Conservation (phyloP, 108 stramenopile genomes). For the Cyclotella kingstonii region DNA sequence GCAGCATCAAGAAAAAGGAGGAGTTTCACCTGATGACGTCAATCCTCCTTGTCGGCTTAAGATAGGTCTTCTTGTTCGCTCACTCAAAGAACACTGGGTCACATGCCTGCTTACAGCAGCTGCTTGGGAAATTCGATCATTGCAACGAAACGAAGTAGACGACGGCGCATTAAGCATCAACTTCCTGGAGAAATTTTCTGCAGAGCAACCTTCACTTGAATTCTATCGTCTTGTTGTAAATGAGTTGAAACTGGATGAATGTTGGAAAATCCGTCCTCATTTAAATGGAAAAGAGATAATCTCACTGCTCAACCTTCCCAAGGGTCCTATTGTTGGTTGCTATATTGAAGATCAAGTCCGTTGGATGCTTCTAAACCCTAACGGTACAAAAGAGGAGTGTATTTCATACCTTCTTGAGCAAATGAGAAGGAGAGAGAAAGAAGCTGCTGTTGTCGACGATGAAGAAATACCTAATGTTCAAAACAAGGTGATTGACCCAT, state of each 20-base stretch:
- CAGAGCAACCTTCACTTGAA: constrained; percentile 32
- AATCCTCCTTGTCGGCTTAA: constrained; percentile 49
- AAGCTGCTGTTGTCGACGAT: constrained; percentile 8
- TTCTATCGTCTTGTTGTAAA: constrained; percentile 48
- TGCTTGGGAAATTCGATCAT: constrained; percentile 47
- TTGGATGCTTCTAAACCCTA: constrained; percentile 79
- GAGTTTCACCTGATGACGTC: background rate
- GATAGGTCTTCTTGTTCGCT: constrained; percentile 63
- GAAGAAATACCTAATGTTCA: constrained; percentile 9
- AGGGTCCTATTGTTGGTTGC: constrained; percentile 62
- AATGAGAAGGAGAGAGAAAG: constrained; percentile 19
- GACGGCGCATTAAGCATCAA: background rate
- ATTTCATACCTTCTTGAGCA: constrained; percentile 50
- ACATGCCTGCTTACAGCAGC: constrained; percentile 63
- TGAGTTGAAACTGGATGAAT: constrained; percentile 61
- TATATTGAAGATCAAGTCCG: constrained; percentile 72
- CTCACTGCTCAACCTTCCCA: constrained; percentile 46
- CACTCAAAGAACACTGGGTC: constrained; percentile 72
- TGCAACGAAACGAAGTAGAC: constrained; percentile 7
- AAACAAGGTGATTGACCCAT: constrained; percentile 4
- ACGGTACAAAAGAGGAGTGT: constrained; percentile 66
- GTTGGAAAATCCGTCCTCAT: constrained; percentile 69
- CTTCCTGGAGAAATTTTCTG: background rate
- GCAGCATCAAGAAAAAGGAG: constrained; percentile 12
- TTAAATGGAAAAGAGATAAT: constrained; percentile 78